These are phyloP conservation scores for Neopestalotiopsis clavispora DNA, from an alignment of 2,329 filamentous ascomycete species.

Conservation along the genomic window DNA sequence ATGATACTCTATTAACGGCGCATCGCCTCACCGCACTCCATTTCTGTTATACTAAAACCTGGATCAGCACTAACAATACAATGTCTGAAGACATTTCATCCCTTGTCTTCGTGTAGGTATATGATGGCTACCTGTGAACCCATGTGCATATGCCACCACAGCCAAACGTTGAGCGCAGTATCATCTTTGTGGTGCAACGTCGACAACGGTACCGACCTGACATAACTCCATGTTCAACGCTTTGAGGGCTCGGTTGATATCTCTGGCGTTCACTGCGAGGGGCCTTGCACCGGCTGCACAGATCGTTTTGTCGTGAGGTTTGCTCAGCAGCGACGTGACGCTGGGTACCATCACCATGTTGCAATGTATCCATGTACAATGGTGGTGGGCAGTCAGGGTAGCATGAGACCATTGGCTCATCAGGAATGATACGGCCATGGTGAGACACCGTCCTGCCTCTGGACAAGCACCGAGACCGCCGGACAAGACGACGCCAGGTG, in stretches of 20 bases:
- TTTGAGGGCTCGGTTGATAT: not conserved
- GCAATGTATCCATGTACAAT: not conserved
- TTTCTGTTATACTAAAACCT: too few species aligned
- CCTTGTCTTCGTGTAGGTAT: not conserved
- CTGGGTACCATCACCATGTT: not conserved
- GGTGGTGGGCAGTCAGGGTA: not conserved
- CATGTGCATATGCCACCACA: not conserved
- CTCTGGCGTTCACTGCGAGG: not conserved
- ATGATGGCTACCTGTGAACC: not conserved
- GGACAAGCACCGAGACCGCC: not conserved
- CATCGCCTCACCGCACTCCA: too few species aligned
- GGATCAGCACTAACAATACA: too few species aligned
- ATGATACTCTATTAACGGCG: too few species aligned
- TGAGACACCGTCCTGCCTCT: not conserved
- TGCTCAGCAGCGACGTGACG: not conserved
- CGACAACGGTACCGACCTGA: not conserved
- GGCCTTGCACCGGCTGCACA: not conserved
- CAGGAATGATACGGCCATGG: not conserved
- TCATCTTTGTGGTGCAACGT: slow-evolving; percentile 5
- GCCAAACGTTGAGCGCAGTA: not conserved
- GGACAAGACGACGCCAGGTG: slow-evolving; percentile 9
- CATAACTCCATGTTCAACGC: not conserved
- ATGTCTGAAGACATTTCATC: too few species aligned
- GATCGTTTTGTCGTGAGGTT: not conserved
- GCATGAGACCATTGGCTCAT: not conserved